phyloP scores from a whole-genome alignment of 164 flowering plant genomes.

The Vitis riparia region DNA sequence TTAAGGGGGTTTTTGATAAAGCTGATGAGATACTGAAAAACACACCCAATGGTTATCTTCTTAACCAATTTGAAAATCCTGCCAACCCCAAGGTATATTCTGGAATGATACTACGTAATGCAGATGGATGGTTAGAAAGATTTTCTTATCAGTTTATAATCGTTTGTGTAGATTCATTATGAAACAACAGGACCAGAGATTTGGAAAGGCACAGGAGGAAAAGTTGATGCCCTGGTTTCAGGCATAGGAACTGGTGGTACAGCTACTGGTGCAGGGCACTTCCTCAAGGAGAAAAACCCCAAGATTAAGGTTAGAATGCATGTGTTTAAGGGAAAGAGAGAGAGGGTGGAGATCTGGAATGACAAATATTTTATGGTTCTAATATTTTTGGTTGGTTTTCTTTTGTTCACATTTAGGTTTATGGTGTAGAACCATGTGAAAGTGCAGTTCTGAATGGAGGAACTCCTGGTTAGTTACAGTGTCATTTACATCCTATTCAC shows the following conservation, averaged over 20 bases:
- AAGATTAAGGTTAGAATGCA: slow-evolving; percentile 35
- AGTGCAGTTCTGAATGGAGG: slow-evolving; percentile 59
- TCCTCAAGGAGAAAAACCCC: slow-evolving; percentile 47
- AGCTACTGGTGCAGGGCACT: slow-evolving; percentile 45
- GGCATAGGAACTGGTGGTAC: slow-evolving; percentile 69
- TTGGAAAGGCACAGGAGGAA: slow-evolving; percentile 47
- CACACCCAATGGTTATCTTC: slow-evolving; percentile 31
- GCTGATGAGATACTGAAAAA: slow-evolving; percentile 25
- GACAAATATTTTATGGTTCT: too few species aligned
- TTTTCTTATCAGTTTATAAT: neutral
- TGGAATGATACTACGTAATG: neutral
- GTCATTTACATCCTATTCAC: too few species aligned
- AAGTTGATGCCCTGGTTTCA: slow-evolving; percentile 49
- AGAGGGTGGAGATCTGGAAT: neutral
- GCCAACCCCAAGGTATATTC: slow-evolving; percentile 42
- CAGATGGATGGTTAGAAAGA: neutral
- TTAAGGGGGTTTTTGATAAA: slow-evolving; percentile 22
- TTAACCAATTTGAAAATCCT: slow-evolving; percentile 37
- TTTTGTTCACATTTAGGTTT: slow-evolving; percentile 27
- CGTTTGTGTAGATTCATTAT: slow-evolving; percentile 31
- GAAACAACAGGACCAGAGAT: slow-evolving; percentile 66
- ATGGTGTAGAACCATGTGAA: slow-evolving; percentile 60
- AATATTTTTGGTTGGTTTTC: neutral
- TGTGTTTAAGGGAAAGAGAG: neutral
- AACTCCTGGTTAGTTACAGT: slow-evolving; percentile 40